phyloP scores from a whole-genome alignment of 2,329 filamentous ascomycete genomes.

The Cytospora chrysosperma region DNA sequence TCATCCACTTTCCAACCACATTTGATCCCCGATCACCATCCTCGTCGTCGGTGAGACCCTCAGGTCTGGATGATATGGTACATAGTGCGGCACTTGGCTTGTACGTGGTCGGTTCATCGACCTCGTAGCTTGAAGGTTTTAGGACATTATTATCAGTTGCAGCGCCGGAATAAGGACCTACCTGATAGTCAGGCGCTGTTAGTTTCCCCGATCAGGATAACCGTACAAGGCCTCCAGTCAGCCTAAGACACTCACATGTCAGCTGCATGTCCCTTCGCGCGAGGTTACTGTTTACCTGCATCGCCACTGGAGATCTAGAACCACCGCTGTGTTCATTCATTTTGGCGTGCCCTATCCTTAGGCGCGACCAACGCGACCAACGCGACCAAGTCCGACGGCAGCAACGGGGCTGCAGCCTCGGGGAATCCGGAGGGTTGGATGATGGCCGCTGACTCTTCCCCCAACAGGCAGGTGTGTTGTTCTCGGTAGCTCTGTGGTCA shows the following conservation, averaged over 20 bases:
- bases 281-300: background rate
- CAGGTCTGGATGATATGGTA: background rate
- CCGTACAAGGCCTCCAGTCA: background rate
- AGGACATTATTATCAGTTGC: background rate
- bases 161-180: background rate
- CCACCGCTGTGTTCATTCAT: background rate
- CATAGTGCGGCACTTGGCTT: background rate
- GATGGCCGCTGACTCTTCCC: background rate
- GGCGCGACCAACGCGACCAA: background rate
- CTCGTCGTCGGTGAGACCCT: background rate
- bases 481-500: background rate
- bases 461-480: background rate
- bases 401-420: no score
- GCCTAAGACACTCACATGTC: background rate
- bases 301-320: background rate
- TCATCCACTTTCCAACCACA: background rate
- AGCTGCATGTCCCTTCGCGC: background rate
- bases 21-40: background rate
- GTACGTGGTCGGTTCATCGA: background rate
- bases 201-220: background rate
- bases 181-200: background rate
- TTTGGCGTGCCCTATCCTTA: background rate
- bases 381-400: background rate
- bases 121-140: background rate
- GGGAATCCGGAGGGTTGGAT: no score